Evolutionary conservation across 345 rosid species (phyloP), one percentile per base, ranked within the genome.

Genomic region (Angophora floribunda): DNA sequence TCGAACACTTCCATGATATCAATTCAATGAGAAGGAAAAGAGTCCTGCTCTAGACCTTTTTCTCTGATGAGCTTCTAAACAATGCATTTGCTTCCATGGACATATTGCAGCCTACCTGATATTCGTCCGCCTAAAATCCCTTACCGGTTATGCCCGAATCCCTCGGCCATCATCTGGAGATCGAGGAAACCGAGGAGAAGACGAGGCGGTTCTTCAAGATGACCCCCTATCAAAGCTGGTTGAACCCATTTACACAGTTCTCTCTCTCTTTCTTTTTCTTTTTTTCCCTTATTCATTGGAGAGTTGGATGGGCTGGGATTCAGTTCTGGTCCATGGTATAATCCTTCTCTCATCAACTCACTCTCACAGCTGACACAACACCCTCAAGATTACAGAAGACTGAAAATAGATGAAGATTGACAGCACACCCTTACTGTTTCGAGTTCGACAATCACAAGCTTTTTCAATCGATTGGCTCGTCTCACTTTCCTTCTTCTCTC

Each of bases 121-220:
- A 78, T 91, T 85, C 93, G 92, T 53, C 89, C 95, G 11, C 96
- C 93, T 4, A 97, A 94, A 91, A 92, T 96, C 87, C 97, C 96
- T 5, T 96, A 95, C 86, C 89, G 88, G 86, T 89, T 96, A 55
- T 96, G 97, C 91, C 99, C 99, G 21, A 90, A 90, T 87, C 98
- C 98, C 53, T 94, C 90, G 44, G 97, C 99, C 13, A 96, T 96
- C 88, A 95, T 96, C 11, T 95, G 99, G 97, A 93, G 97, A 90
- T 93, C 96, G 50, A 94, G 94, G 59, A 93, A 92, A 90, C 91
- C 93, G 1, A 95, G 92, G 90, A 92, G 89, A 82, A 93, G 89
- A 80, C 93, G 89, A 89, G 85, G 51, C 7, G 53, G 61, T 52
- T 84, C 92, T 26, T 88, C 49, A 49, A 85, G 53, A 75, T 75